Conservation (phyloP, 306 rosid genomes). For the Quercus berberidifolia region DNA sequence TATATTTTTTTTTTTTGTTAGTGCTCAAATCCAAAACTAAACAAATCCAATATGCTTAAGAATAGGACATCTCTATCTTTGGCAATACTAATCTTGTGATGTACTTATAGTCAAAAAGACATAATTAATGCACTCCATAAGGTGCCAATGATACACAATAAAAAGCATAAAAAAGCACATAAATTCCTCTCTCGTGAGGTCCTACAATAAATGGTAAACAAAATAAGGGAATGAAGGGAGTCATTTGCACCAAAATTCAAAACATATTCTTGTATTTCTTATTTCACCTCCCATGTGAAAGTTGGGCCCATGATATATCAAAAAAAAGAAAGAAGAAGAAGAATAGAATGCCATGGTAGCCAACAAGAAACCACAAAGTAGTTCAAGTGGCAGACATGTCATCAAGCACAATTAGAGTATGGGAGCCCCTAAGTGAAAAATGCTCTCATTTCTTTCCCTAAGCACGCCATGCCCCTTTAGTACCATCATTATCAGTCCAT, state of each 20-base stretch:
- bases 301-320: neutral
- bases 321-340: neutral
- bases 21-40: too few relatives aligned
- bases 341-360: constrained; percentile 18
- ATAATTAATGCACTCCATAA: neutral
- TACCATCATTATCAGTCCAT: constrained; percentile 64
- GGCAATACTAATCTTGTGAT: constrained; percentile 1
- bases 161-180: too few relatives aligned
- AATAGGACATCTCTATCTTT: neutral
- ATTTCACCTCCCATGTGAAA: constrained; percentile 1
- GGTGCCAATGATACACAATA: too few relatives aligned
- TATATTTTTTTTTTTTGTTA: too few relatives aligned
- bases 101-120: neutral
- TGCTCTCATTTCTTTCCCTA: constrained; percentile 26
- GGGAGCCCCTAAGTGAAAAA: constrained; percentile 42
- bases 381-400: constrained; percentile 60
- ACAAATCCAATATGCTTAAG: too few relatives aligned
- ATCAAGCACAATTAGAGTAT: constrained; percentile 49
- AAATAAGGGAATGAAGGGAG: neutral
- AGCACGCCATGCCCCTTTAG: constrained; percentile 60
- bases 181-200: too few relatives aligned
- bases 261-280: neutral
- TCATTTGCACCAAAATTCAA: neutral
- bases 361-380: constrained; percentile 45
- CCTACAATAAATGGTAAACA: too few relatives aligned